Conservation (phyloP, 179 eudicot species). For the Spinacia oleracea region DNA sequence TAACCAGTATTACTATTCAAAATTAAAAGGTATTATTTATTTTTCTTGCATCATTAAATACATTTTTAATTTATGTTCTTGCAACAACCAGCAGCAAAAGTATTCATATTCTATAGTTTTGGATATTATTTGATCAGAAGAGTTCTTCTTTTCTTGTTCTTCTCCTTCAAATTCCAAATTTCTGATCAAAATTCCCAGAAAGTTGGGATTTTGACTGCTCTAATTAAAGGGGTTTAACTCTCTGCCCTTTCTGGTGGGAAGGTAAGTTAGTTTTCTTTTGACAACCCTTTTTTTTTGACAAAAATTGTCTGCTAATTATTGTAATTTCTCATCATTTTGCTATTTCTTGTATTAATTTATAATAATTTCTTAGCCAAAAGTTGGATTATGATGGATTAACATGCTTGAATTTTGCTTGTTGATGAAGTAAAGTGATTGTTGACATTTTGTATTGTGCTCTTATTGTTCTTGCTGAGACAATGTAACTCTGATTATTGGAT, state of each 20-base stretch:
- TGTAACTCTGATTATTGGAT: conserved; percentile 14
- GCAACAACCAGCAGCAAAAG: conserved; percentile 6
- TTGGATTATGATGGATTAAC: background rate
- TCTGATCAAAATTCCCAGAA: conserved; percentile 31
- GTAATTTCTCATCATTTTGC: background rate
- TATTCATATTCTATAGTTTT: conserved; percentile 17
- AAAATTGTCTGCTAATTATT: background rate
- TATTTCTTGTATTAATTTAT: background rate
- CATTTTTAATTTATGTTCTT: conserved; percentile 1
- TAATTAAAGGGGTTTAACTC: background rate
- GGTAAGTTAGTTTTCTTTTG: conserved; percentile 28
- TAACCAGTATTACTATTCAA: background rate
- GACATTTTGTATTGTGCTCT: background rate
- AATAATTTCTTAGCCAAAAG: background rate
- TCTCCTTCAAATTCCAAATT: background rate
- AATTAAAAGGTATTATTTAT: background rate
- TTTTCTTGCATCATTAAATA: background rate
- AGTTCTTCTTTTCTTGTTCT: conserved; percentile 3
- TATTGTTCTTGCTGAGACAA: background rate
- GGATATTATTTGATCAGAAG: conserved; percentile 32
- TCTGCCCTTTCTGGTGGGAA: conserved; percentile 20
- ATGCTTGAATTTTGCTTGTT: conserved; percentile 7
- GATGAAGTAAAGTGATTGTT: background rate
- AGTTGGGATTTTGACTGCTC: conserved; percentile 30
- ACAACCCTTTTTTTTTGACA: conserved; percentile 33